These are phyloP conservation scores for Atkinsonella texensis DNA, from an alignment of 2,329 filamentous ascomycete species.

Conservation along the genomic window DNA sequence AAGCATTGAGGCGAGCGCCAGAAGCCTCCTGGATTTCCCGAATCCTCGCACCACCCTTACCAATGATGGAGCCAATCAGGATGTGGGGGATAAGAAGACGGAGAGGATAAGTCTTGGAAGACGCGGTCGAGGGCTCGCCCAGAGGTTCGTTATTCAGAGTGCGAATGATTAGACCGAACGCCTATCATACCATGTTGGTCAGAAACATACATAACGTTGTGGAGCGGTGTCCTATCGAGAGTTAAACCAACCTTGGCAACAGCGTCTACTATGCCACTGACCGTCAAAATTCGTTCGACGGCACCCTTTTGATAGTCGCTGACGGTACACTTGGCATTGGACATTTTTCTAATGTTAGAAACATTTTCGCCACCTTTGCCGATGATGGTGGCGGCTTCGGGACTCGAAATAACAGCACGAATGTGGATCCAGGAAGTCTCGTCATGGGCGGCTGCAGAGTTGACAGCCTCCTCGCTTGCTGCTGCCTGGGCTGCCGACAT, in stretches of 20 bases:
- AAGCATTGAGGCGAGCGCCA: conserved; percentile 90
- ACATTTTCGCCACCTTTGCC: conserved; percentile 99
- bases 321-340: conserved; percentile 95
- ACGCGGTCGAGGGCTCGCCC: conserved; percentile 73
- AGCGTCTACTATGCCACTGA: conserved; percentile 91
- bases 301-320: conserved; percentile 96
- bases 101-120: conserved; percentile 95
- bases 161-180: conserved; percentile 94
- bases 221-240: neutral
- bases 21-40: conserved; percentile 98
- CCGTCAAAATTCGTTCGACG: conserved; percentile 93
- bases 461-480: conserved; percentile 18
- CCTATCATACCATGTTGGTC: conserved; percentile 38
- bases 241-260: conserved; percentile 68
- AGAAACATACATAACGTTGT: neutral
- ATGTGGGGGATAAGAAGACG: conserved; percentile 93
- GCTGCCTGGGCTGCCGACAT: conserved; percentile 14
- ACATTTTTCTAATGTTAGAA: conserved; percentile 87
- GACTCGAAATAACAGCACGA: conserved; percentile 91
- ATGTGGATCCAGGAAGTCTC: conserved; percentile 97
- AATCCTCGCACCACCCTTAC: conserved; percentile 90
- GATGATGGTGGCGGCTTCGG: conserved; percentile 94
- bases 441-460: conserved; percentile 55
- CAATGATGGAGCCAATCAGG: conserved; percentile 96
- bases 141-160: conserved; percentile 96